Base-by-base conservation (phyloP, 306 rosid genomes). In the Styphnolobium japonicum region DNA sequence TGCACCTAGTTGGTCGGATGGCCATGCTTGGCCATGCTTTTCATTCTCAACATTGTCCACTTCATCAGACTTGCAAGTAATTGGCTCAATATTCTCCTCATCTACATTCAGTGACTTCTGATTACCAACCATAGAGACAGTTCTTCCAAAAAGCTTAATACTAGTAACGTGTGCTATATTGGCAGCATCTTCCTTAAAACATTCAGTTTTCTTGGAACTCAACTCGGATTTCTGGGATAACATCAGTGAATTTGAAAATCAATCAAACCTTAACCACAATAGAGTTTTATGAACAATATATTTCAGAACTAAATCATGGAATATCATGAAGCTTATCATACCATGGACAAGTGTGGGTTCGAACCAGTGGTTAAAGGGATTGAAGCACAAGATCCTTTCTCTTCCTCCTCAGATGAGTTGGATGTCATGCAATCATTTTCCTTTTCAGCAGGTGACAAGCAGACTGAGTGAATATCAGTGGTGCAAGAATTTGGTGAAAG, bases 121-220 rank as follows among this genome's bases (percentile, higher is more conserved):
- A 62, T 37, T 25, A 52, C 72, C 97, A 12, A 79, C 36, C 60
- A 91, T 78, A 55, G 78, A 80, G 55, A 95, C 84, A 40, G 90
- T 91, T 81, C 87, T 90, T 68, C 99, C 99, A 80, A 95, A 95
- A 55, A 95, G 92, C 88, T 91, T 95, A 46, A 95, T 88, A 65
- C 89, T 88, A 15, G 79, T 34, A 60, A 71, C 34, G 4, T 49
- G 51, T 58, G 78, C 74, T n/a, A 15, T 46, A 5, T 42, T 53
- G 37, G 67, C 51, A 16, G 82, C 69, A 52, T 86, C 89, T 4
- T 76, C 86, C 14, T 68, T 61, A 31, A 39, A 19, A 71, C 22
- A 71, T 68, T 71, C 73, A 60, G 81, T 25, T 23, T 80, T 83
- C 82, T 69, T 79, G 69, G 87, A 82, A 68, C 80, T 85, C 19